Evolutionary conservation across 768 basidiomycete genomes (phyloP), one percentile per base, ranked within the genome.

Genomic region (Baorangia bicolor): DNA sequence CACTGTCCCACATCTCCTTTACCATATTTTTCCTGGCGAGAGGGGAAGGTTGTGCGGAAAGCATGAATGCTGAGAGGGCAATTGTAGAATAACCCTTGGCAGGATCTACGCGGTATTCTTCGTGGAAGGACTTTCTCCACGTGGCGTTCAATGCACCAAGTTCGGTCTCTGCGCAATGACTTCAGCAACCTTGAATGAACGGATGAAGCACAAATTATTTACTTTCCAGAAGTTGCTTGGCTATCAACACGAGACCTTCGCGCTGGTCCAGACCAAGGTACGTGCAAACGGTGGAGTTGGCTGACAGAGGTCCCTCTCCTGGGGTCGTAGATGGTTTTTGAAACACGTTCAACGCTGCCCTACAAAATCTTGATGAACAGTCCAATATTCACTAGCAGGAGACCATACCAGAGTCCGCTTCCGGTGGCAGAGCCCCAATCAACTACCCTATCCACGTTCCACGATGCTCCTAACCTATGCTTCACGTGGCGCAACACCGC

Each of bases 1-100:
- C 93, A 63, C 92, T 92, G 43, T 90, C 81, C 94, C 94, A 98
- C 79, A 98, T 90, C 63, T 91, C 84, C 65, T 87, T 85, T 27
- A 95, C 78, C 42, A 93, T 66, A 2, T 77, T 73, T 72, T 84
- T 87, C 56, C 88, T 80, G 10, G 84, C 80, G 18, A 85, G 62
- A 38, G 82, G 69, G 2, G 80, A 83, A 5, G 85, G 74, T 18
- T 94, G 74, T 20, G 90, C 81, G n/a, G 90, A 86, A 2, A 99
- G 74, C 67, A 86, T 78, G 74, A 97, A 98, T 1, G 94, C 89
- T 18, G 91, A 92, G 30, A 99, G 66, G 2, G 90, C 92, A 27
- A 98, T 63, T 16, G 81, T 79, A 49, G 78, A 74, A 28, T 71
- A 65, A 20, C 82, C 85, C 14, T 81, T 70, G 20, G 71, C 59